phyloP scores from a whole-genome alignment of 129 eudicot species.

The Escallonia rubra region DNA sequence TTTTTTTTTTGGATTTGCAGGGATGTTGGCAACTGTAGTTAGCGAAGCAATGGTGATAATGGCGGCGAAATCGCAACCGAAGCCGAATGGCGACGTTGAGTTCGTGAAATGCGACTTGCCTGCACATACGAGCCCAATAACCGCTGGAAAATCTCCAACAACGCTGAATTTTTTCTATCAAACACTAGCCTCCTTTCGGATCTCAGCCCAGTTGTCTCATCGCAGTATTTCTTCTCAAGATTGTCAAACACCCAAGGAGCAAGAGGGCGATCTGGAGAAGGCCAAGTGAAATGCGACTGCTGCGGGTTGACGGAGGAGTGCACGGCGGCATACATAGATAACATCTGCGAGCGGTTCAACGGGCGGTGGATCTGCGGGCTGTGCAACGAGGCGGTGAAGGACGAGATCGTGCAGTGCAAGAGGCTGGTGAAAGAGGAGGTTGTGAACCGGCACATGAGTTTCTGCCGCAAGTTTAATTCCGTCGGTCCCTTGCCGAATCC shows the following conservation, averaged over 20 bases:
- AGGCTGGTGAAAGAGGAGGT: conserved; percentile 39
- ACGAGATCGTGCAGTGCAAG: conserved; percentile 34
- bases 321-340: conserved; percentile 39
- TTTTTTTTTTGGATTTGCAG: too few relatives aligned
- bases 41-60: too few relatives aligned
- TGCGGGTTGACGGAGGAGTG: conserved; percentile 60
- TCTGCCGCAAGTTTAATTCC: conserved; percentile 41
- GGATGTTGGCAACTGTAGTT: too few relatives aligned
- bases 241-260: conserved; percentile 35
- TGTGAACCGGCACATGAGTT: conserved; percentile 37
- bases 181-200: conserved; percentile 44
- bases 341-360: conserved; percentile 24
- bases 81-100: too few relatives aligned
- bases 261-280: conserved; percentile 36
- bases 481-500: too few relatives aligned
- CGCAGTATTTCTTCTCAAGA: conserved; percentile 47
- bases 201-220: conserved; percentile 9
- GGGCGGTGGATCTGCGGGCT: conserved; percentile 69
- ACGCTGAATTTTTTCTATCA: conserved; percentile 35
- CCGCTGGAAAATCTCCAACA: conserved; percentile 26
- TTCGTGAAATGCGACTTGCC: too few relatives aligned
- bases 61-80: too few relatives aligned
- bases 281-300: conserved; percentile 70
- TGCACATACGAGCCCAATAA: too few relatives aligned
- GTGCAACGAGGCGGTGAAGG: conserved; percentile 55